Evolutionary conservation across 2,329 filamentous ascomycete species (phyloP), one percentile per base, ranked within the genome.

Genomic region (Diplodia mutila): DNA sequence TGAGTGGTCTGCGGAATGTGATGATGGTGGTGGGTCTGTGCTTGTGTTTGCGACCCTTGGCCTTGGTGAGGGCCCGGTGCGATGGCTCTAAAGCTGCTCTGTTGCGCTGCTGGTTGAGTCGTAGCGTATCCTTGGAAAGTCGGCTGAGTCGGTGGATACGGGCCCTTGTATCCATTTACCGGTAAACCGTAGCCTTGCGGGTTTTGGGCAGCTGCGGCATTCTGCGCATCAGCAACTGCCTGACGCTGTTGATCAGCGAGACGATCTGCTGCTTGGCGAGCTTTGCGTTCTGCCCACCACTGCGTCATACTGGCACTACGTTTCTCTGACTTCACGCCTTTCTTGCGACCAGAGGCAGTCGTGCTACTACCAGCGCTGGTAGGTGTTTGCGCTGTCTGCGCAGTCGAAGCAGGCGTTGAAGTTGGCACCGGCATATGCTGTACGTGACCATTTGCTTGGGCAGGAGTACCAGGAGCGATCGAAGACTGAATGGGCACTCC

Each of bases 261-360:
- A 63, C 78, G 76, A 25, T 75, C 73, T 65, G 76, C 74, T 9
- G 67, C 67, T 48, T 64, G 65, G 27, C 75, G 74, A 1, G 77
- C 78, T 68, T 82, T 82, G 8, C 80, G 75, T 68, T 80, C 78
- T 2, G 80, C 80, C 80, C 80, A 82, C 80, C 80, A 82, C n/a
- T 78, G 76, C 1, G 79, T 81, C 80, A 82, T 82, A 12, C 77
- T 80, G 55, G 80, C 75, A 61, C 78, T 80, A 16, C 80, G 75
- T 70, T 82, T 82, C 69, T 82, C 80, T 42, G 78, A 80, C 69
- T 81, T 81, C 21, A 80, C 79, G 29, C 76, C 69, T 32, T 71
- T 67, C 54, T 68, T 66, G n/a, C 49, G 49, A 14, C 42, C 29
- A 16, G 52, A 49, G 23, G 27, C 52, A 12, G 59, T 63, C 12